These are phyloP conservation scores for Dispira simplex DNA, from an alignment of 192 early-diverging fungal genomes.

Conservation along the genomic window DNA sequence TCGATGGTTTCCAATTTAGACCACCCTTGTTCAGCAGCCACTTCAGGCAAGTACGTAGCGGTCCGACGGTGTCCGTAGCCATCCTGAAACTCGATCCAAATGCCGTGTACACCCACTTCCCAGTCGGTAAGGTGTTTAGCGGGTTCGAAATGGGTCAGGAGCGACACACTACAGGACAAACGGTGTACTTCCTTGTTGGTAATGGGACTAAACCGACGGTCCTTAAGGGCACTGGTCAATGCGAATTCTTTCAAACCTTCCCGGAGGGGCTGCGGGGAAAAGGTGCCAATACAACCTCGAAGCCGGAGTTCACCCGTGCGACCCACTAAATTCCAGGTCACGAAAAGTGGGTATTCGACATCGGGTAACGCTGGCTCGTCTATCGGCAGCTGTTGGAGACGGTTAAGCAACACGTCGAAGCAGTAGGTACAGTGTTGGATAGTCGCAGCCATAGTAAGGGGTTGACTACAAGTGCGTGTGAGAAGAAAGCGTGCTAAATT, in stretches of 20 bases:
- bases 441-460: constrained; percentile 14
- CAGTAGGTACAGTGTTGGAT: constrained; percentile 63
- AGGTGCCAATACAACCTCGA: constrained; percentile 91
- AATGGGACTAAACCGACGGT: constrained; percentile 77
- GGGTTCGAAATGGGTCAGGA: constrained; percentile 79
- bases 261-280: constrained; percentile 49
- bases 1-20: constrained; percentile 70
- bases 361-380: constrained; percentile 34
- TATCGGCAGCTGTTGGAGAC: constrained; percentile 20
- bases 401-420: constrained; percentile 55
- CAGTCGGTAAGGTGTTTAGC: constrained; percentile 64
- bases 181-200: constrained; percentile 37
- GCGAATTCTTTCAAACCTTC: constrained; percentile 67
- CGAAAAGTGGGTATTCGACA: constrained; percentile 31
- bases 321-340: constrained; percentile 22
- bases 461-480: too few relatives aligned
- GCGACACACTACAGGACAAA: constrained; percentile 65
- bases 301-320: constrained; percentile 30
- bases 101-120: constrained; percentile 82
- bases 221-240: constrained; percentile 62
- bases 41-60: constrained; percentile 87
- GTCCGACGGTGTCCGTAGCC: constrained; percentile 33
- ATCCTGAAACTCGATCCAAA: constrained; percentile 76
- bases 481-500: too few relatives aligned
- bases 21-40: constrained; percentile 82